A percentile compares a stretch with the other conserved stretches of the same genome.
These are phyloP conservation scores for Vaccinium myrtillus DNA, from an alignment of 148 eudicot genomes.

Conservation along the genomic window DNA sequence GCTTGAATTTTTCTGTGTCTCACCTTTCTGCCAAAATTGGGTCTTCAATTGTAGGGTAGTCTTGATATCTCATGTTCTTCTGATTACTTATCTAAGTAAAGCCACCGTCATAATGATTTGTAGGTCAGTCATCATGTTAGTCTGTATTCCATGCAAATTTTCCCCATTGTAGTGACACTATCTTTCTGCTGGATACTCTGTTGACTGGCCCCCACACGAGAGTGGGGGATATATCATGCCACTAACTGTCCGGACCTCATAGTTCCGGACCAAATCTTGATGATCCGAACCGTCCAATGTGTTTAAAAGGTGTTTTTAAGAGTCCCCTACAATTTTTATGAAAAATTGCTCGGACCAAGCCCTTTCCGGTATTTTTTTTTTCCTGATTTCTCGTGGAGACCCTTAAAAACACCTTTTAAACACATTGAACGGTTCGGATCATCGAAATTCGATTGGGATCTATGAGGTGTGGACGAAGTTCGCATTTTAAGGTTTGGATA, in stretches of 20 bases:
- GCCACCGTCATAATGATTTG: neutral
- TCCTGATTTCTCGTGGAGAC: too few species aligned
- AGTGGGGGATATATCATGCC: neutral
- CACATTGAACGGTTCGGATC: too few species aligned
- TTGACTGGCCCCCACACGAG: neutral
- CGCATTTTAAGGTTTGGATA: too few species aligned
- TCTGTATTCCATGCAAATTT: neutral
- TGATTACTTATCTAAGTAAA: neutral
- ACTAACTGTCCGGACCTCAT: neutral
- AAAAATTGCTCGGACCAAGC: too few species aligned
- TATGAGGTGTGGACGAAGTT: too few species aligned
- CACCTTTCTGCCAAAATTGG: neutral
- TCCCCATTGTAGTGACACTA: neutral
- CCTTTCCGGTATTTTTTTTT: too few species aligned
- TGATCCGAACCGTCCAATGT: too few species aligned
- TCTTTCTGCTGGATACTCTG: slow-evolving; percentile 1
- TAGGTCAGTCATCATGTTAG: neutral
- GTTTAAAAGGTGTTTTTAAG: too few species aligned
- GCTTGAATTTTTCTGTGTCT: neutral
- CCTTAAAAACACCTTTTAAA: too few species aligned
- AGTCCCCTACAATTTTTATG: too few species aligned
- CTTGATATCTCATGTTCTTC: neutral
- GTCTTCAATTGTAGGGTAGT: neutral
- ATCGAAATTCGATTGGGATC: too few species aligned
- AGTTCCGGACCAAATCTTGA: too few species aligned